phyloP scores from a whole-genome alignment of 176 grass and related monocot species.

The Paspalum vaginatum region DNA sequence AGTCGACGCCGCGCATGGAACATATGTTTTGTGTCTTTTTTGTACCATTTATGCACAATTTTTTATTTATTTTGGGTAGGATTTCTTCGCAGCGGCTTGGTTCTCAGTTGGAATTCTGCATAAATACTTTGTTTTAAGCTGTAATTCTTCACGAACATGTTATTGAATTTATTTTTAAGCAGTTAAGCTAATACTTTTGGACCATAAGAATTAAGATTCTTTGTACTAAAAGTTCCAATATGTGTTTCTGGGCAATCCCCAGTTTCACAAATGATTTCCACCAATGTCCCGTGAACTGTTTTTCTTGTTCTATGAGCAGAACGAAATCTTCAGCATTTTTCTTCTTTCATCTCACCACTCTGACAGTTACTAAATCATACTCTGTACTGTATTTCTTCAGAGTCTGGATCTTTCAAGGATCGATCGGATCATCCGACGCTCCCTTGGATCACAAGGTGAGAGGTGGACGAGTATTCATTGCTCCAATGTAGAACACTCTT shows the following conservation, averaged over 20 bases:
- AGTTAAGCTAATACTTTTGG: not conserved
- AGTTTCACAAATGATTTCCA: not conserved
- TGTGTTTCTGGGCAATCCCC: not conserved
- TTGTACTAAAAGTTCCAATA: not conserved
- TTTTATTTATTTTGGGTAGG: not conserved
- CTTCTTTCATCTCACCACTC: not conserved
- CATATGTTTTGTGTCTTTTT: not conserved
- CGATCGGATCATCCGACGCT: conserved; percentile 91
- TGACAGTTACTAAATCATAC: not conserved
- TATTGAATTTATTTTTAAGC: conserved; percentile 5
- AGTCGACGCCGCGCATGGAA: not conserved
- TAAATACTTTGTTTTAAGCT: not conserved
- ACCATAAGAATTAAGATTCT: not conserved
- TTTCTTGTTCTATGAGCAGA: not conserved
- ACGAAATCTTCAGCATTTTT: conserved; percentile 14
- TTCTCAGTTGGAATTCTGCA: not conserved
- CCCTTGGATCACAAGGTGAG: conserved; percentile 82
- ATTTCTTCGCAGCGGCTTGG: not conserved
- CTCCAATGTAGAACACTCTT: not conserved
- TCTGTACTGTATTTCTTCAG: conserved; percentile 47
- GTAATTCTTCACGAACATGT: not conserved
- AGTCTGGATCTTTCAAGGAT: conserved; percentile 90
- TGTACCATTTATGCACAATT: not conserved
- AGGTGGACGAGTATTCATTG: not conserved
- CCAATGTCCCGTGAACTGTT: not conserved